phyloP scores from a whole-genome alignment of 148 eudicot genomes.

The Rhododendron ovatum region DNA sequence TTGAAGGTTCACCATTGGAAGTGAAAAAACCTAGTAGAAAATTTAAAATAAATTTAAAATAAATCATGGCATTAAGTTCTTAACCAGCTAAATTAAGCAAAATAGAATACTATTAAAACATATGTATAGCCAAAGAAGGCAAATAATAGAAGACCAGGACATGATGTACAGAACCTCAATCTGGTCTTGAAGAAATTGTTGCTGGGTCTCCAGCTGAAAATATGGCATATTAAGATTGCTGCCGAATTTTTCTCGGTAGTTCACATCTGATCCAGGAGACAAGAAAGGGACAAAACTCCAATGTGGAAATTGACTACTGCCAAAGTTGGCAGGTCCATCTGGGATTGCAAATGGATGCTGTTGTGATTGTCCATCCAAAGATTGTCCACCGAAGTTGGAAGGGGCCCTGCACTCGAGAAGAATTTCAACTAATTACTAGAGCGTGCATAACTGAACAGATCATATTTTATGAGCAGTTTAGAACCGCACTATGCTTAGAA shows the following conservation, averaged over 20 bases:
- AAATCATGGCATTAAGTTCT: neutral
- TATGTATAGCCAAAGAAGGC: neutral
- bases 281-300: constrained; percentile 27
- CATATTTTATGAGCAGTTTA: neutral
- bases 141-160: neutral
- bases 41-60: neutral
- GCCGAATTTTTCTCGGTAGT: constrained; percentile 18
- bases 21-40: neutral
- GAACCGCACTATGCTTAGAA: neutral
- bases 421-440: neutral
- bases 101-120: neutral
- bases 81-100: neutral
- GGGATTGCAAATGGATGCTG: constrained; percentile 26
- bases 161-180: constrained; percentile 56
- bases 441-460: neutral
- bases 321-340: constrained; percentile 32
- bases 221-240: constrained; percentile 27
- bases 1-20: neutral
- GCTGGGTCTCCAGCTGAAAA: constrained; percentile 40
- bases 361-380: constrained; percentile 30
- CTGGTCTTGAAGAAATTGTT: constrained; percentile 52
- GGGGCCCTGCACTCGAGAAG: constrained; percentile 49
- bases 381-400: constrained; percentile 26
- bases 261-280: constrained; percentile 31
- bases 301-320: constrained; percentile 17